Evolutionary conservation across 225 moss, liverwort and hornwort species (phyloP).

Genomic region (Thuidium tamariscinum): DNA sequence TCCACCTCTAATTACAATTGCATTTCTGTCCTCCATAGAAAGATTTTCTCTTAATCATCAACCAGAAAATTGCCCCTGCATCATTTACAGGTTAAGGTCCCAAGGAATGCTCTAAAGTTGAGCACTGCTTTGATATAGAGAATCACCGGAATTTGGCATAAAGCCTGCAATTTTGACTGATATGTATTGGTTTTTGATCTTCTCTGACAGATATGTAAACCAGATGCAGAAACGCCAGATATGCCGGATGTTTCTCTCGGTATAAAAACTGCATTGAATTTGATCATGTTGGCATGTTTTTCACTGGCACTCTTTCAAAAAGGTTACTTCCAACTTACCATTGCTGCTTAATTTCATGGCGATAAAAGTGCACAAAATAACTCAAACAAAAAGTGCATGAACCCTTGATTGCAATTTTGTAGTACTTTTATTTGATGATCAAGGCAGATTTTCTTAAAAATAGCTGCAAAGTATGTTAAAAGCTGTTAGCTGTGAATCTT

Average conservation of each 20-base stretch:
- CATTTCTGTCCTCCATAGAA: no score
- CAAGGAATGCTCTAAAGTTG: neutral
- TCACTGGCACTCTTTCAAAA: no score
- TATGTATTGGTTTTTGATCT: neutral
- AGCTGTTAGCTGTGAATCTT: neutral
- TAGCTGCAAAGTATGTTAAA: neutral
- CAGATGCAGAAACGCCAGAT: neutral
- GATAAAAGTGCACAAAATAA: no score
- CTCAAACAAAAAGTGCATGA: neutral
- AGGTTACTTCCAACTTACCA: neutral
- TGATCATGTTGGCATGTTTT: neutral
- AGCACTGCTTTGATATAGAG: neutral
- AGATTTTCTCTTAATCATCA: no score
- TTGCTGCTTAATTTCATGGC: neutral
- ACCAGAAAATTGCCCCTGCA: no score
- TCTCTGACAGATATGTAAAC: no score
- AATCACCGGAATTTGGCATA: neutral
- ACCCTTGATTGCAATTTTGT: neutral
- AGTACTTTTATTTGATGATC: no score
- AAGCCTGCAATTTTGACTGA: neutral
- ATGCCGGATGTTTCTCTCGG: neutral
- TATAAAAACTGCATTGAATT: neutral
- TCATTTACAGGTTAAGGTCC: no score
- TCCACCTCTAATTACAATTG: no score
- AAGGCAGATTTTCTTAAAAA: neutral